These are phyloP conservation scores for Canavalia ensiformis DNA, from an alignment of 306 rosid species.

Conservation along the genomic window DNA sequence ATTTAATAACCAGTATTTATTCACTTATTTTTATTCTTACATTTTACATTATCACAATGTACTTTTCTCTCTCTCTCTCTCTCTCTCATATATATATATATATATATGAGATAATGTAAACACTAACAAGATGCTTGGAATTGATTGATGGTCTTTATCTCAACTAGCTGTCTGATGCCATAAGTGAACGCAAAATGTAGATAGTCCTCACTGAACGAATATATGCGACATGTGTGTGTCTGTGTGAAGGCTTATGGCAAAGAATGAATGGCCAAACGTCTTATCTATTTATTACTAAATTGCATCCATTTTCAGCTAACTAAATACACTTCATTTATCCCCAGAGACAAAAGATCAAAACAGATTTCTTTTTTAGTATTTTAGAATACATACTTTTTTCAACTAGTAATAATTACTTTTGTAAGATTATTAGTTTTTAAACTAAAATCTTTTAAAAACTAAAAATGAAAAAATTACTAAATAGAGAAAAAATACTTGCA, in stretches of 20 bases:
- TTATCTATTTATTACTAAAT: background rate
- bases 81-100: too few relatives aligned
- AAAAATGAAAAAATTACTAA: too few relatives aligned
- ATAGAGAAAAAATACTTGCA: too few relatives aligned
- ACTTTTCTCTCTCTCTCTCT: too few relatives aligned
- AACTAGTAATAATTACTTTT: too few relatives aligned
- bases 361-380: background rate
- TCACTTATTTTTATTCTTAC: too few relatives aligned
- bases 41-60: too few relatives aligned
- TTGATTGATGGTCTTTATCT: constrained; percentile 14
- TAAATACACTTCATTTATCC: background rate
- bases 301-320: background rate
- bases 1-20: too few relatives aligned
- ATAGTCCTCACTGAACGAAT: constrained; percentile 29
- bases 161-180: background rate
- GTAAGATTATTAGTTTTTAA: too few relatives aligned
- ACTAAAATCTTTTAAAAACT: too few relatives aligned
- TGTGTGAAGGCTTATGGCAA: background rate
- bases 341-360: background rate
- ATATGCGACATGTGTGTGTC: background rate
- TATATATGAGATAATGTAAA: background rate
- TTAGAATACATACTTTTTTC: too few relatives aligned
- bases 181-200: constrained; percentile 6
- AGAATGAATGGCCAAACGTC: background rate
- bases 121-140: background rate